Percentiles rank a stretch among this genome's conserved stretches.
Evolutionary conservation across 2,329 filamentous ascomycete genomes (phyloP).

Genomic region (Anthostomella pinea): DNA sequence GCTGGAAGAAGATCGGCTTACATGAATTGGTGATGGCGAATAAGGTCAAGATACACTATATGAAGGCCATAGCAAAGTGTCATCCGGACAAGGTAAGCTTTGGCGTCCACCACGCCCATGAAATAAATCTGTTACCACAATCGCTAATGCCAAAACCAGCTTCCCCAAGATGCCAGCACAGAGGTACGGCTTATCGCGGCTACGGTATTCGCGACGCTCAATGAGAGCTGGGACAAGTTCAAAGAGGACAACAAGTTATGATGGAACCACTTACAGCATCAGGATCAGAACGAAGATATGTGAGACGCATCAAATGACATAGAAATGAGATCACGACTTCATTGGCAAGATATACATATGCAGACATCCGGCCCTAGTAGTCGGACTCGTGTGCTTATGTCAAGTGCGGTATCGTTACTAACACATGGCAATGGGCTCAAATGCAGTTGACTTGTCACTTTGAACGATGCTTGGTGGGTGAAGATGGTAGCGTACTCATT

Average conservation of each 20-base stretch:
- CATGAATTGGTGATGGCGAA: constrained; percentile 88
- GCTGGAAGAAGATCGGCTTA: constrained; percentile 96
- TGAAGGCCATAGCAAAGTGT: constrained; percentile 98
- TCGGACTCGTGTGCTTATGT: too few relatives aligned
- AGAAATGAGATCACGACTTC: constrained; percentile 4
- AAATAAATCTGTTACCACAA: not conserved
- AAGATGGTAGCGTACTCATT: too few relatives aligned
- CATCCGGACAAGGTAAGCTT: constrained; percentile 92
- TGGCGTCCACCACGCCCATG: constrained; percentile 8
- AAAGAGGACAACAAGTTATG: constrained; percentile 66
- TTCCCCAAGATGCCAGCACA: constrained; percentile 62
- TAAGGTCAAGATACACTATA: constrained; percentile 96
- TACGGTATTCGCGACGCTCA: constrained; percentile 64
- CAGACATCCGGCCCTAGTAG: too few relatives aligned
- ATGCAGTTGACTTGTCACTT: too few relatives aligned
- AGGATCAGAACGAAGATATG: not conserved
- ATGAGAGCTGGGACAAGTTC: constrained; percentile 73
- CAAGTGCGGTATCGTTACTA: too few relatives aligned
- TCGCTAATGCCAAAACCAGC: constrained; percentile 38
- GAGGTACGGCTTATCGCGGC: constrained; percentile 65
- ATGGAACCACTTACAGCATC: constrained; percentile 11
- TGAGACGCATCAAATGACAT: constrained; percentile 3
- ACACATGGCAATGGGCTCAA: too few relatives aligned
- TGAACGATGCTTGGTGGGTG: too few relatives aligned
- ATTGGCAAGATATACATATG: not conserved